Base-by-base conservation (phyloP, 2,329 filamentous ascomycete species). In the Alternaria longipes region DNA sequence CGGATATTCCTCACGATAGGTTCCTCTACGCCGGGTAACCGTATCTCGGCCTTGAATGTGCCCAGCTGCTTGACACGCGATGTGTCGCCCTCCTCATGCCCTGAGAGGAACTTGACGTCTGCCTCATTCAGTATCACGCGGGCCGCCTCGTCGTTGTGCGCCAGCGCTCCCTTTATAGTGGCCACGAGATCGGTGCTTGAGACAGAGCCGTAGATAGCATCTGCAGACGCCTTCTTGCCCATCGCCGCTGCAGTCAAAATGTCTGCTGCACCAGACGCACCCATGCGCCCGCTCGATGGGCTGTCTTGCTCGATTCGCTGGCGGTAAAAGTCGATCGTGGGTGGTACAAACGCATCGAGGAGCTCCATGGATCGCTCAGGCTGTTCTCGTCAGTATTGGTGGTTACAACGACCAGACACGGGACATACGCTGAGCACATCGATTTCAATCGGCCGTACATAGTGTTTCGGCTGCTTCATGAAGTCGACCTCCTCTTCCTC, bases 31-130 rank as follows among this genome's bases (percentile, higher is more conserved):
- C 84, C 85, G 53, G 82, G 81, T 49, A 86, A 68, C 60, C 71
- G 78, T 56, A 88, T 83, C 71, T 85, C 82, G 44, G 87, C 77
- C 59, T 81, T 80, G 72, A 82, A 87, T 55, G 81, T 79, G 45
- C 86, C 86, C 20, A 87, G 66, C 63, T 82, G 76, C 78, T 86
- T 87, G 47, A 88, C 80, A 44, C 81, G 80, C 59, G 80, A 80
- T 28, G 74, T 69, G 32, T 79, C 79, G 24, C 63, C 74, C 47
- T 78, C 75, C 41, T 78, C 75, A 34, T 73, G 66, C 9, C 70
- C 70, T 11, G 76, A 73, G 50, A 84, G 71, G 67, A 87, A 87
- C 7, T 71, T 76, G 36, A 88, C 79, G 63, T 87, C 83, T 34
- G 81, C 79, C 53, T 85, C 80, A 3, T 76, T 75, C 22, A 88